phyloP scores from a whole-genome alignment of 305 asterid genomes.

The Fraxinus velutina region DNA sequence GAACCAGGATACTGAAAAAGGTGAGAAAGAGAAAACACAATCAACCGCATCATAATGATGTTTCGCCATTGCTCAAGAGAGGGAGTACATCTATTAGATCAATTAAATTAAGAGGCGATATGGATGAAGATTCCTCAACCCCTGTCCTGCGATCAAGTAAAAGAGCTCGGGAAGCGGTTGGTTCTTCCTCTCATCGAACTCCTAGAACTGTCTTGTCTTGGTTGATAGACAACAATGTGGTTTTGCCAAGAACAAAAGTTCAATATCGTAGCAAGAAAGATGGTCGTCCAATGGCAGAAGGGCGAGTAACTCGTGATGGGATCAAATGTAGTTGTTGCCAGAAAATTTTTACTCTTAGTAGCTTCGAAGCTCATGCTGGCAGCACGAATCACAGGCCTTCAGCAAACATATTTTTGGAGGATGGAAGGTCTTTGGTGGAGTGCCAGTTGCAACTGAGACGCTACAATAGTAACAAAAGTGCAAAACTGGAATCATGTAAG shows the following conservation, averaged over 20 bases:
- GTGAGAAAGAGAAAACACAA: constrained; percentile 29
- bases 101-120: constrained; percentile 27
- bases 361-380: constrained; percentile 74
- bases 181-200: constrained; percentile 44
- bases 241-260: constrained; percentile 61
- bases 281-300: constrained; percentile 41
- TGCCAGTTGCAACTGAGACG: constrained; percentile 56
- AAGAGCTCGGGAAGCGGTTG: constrained; percentile 41
- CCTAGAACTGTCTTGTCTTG: constrained; percentile 67
- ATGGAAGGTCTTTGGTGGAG: constrained; percentile 66
- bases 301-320: constrained; percentile 74
- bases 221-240: constrained; percentile 66
- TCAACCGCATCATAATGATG: constrained; percentile 22
- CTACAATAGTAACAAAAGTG: constrained; percentile 16
- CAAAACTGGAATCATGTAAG: constrained; percentile 28
- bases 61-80: constrained; percentile 27
- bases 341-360: constrained; percentile 44
- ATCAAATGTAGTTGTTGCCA: constrained; percentile 76
- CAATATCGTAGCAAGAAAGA: constrained; percentile 39
- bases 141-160: constrained; percentile 41
- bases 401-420: constrained; percentile 59
- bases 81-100: constrained; percentile 31
- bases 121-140: constrained; percentile 33
- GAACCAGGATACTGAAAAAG: constrained; percentile 29
- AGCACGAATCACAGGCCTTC: constrained; percentile 57